A percentile compares a stretch with the other conserved stretches of the same genome.
These are phyloP conservation scores for Candida oleophila DNA, from an alignment of 805 yeast genomes.

Conservation along the genomic window DNA sequence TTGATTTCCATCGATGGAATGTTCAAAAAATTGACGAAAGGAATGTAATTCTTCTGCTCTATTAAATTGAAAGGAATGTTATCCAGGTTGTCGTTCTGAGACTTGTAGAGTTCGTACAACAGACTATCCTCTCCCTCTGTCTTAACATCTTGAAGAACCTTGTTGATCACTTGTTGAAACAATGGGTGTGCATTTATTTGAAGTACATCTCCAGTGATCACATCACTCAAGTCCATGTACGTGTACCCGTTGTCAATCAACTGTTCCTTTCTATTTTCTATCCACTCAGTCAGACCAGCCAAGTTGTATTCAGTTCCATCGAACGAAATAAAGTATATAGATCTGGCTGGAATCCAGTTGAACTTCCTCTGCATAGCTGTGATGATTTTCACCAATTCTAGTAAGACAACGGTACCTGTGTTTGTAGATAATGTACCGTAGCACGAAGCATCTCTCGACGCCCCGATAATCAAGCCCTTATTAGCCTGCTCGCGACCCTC, in stretches of 20 bases:
- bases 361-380: constrained; percentile 60
- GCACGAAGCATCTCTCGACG: constrained; percentile 75
- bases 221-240: constrained; percentile 72
- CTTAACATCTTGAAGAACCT: constrained; percentile 34
- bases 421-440: constrained; percentile 71
- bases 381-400: constrained; percentile 70
- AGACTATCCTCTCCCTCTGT: constrained; percentile 11
- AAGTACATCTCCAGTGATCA: constrained; percentile 53
- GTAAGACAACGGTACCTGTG: constrained; percentile 70
- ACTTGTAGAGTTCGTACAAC: constrained; percentile 26
- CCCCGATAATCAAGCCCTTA: constrained; percentile 74
- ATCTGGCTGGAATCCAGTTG: constrained; percentile 81
- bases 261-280: constrained; percentile 53
- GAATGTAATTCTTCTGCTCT: constrained; percentile 61
- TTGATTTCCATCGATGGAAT: constrained; percentile 67
- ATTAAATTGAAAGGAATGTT: constrained; percentile 30
- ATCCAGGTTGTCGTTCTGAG: constrained; percentile 22
- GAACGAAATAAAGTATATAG: constrained; percentile 79
- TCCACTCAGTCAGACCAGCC: constrained; percentile 84
- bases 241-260: constrained; percentile 62
- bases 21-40: constrained; percentile 63
- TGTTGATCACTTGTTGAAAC: constrained; percentile 47
- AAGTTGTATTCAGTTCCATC: constrained; percentile 78
- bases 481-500: constrained; percentile 79
- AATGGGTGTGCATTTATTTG: constrained; percentile 66